phyloP scores from a whole-genome alignment of 352 stramenopile species.

The Phytopythium delawarense region DNA sequence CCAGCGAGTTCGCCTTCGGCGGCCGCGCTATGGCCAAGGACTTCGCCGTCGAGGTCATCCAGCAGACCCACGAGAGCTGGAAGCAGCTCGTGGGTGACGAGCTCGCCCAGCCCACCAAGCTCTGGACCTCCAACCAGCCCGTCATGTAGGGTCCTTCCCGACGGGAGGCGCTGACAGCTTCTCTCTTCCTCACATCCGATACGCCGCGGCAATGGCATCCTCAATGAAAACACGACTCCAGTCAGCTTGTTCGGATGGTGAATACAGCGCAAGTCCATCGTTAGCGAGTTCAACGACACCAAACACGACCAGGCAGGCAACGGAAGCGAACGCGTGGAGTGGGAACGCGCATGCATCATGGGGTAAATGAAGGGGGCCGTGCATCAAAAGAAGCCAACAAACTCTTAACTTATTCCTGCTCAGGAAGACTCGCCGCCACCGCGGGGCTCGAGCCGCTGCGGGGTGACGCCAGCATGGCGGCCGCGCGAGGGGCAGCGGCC shows the following conservation, averaged over 20 bases:
- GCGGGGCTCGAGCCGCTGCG: neutral
- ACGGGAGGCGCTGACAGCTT: too few species aligned
- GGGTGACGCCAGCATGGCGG: neutral
- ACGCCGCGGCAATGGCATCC: neutral
- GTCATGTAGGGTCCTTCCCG: constrained; percentile 19
- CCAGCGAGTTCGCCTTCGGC: constrained; percentile 98
- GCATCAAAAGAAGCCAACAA: constrained; percentile 1
- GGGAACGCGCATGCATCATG: neutral
- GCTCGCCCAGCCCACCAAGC: constrained; percentile 37
- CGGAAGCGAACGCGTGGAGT: neutral
- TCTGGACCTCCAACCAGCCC: constrained; percentile 58
- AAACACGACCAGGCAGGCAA: neutral
- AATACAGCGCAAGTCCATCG: too few species aligned
- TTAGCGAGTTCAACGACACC: too few species aligned
- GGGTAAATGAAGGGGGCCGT: neutral
- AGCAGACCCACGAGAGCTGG: constrained; percentile 86
- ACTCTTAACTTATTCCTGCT: constrained; percentile 8
- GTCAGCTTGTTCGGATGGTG: too few species aligned
- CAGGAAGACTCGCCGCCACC: neutral
- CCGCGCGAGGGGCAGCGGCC: neutral
- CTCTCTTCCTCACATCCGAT: neutral
- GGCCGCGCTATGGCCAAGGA: constrained; percentile 86
- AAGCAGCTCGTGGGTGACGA: constrained; percentile 73
- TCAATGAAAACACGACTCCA: neutral
- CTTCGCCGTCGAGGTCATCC: constrained; percentile 90